These are phyloP conservation scores for Cubamyces lactineus DNA, from an alignment of 768 basidiomycete genomes.

Conservation along the genomic window DNA sequence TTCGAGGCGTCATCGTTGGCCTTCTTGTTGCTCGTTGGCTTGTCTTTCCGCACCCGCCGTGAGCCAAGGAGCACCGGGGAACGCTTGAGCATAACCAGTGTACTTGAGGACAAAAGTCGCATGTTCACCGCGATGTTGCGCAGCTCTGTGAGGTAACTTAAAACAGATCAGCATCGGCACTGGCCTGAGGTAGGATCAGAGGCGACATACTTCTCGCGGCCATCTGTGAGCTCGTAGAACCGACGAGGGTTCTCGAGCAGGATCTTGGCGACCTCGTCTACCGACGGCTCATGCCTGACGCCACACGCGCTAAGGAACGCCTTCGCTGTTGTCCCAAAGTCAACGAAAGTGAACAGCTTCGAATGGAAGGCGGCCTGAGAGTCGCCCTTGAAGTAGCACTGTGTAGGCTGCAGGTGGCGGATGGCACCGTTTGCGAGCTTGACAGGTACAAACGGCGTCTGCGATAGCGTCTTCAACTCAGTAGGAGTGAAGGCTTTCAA, in stretches of 20 bases:
- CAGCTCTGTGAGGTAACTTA: slow-evolving; percentile 81
- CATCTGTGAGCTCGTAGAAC: slow-evolving; percentile 74
- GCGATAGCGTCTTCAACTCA: slow-evolving; percentile 61
- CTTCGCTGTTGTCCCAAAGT: slow-evolving; percentile 84
- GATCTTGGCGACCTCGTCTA: slow-evolving; percentile 77
- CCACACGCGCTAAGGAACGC: slow-evolving; percentile 86
- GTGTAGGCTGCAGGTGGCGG: slow-evolving; percentile 58
- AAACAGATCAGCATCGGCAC: background rate
- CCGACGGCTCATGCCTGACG: slow-evolving; percentile 83
- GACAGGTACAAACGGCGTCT: slow-evolving; percentile 69
- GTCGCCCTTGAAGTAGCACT: slow-evolving; percentile 69
- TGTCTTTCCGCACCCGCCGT: slow-evolving; percentile 52
- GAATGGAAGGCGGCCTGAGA: slow-evolving; percentile 66
- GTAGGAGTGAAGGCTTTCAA: slow-evolving; percentile 56
- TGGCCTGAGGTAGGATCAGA: background rate
- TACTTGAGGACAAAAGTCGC: slow-evolving; percentile 51
- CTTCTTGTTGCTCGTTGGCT: slow-evolving; percentile 24
- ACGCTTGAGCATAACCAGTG: slow-evolving; percentile 66
- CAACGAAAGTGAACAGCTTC: slow-evolving; percentile 84
- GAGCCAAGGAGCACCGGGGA: slow-evolving; percentile 75
- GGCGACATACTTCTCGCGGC: slow-evolving; percentile 61
- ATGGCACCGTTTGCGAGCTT: slow-evolving; percentile 32
- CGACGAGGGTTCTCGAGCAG: slow-evolving; percentile 67
- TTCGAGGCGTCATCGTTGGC: slow-evolving; percentile 27
- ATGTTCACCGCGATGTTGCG: slow-evolving; percentile 84